Conservation (phyloP, 2,329 filamentous ascomycete species). For the Ilyonectria robusta region DNA sequence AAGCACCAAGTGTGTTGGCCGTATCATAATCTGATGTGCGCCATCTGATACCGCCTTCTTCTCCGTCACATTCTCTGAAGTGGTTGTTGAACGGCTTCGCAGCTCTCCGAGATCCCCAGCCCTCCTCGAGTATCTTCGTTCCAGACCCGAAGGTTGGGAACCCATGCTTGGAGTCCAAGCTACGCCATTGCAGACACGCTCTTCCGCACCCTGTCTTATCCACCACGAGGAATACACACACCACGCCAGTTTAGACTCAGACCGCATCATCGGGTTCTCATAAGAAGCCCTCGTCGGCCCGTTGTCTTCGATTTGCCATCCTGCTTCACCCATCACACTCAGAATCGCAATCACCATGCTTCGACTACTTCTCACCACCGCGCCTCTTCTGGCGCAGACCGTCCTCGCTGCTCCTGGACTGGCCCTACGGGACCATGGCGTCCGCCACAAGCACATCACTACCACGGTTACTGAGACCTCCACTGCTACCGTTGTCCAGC, state of each 20-base stretch:
- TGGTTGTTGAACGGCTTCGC: slow-evolving; percentile 33
- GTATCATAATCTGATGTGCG: slow-evolving; percentile 6
- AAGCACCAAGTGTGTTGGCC: not conserved
- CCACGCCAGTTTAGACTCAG: not conserved
- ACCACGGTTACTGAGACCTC: slow-evolving; percentile 18
- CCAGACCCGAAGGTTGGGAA: slow-evolving; percentile 29
- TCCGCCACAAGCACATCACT: slow-evolving; percentile 15
- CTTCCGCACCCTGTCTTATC: slow-evolving; percentile 24
- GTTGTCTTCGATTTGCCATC: slow-evolving; percentile 1
- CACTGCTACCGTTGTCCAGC: not conserved
- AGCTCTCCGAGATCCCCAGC: slow-evolving; percentile 32
- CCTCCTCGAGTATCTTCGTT: slow-evolving; percentile 39
- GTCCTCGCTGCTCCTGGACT: slow-evolving; percentile 42
- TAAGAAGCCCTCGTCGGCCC: slow-evolving; percentile 34
- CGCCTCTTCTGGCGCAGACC: slow-evolving; percentile 46
- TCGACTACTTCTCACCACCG: slow-evolving; percentile 38
- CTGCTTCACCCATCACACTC: slow-evolving; percentile 20
- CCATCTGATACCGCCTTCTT: slow-evolving; percentile 31
- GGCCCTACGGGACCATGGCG: not conserved
- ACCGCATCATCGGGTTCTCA: slow-evolving; percentile 13
- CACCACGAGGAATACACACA: slow-evolving; percentile 30
- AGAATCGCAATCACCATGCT: slow-evolving; percentile 38
- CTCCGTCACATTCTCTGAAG: slow-evolving; percentile 36
- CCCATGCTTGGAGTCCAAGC: not conserved
- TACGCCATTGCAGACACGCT: not conserved